Evolutionary conservation across 2,329 filamentous ascomycete species (phyloP), one percentile per base, ranked within the genome.

Genomic region (Ceratocystis eucalypticola): DNA sequence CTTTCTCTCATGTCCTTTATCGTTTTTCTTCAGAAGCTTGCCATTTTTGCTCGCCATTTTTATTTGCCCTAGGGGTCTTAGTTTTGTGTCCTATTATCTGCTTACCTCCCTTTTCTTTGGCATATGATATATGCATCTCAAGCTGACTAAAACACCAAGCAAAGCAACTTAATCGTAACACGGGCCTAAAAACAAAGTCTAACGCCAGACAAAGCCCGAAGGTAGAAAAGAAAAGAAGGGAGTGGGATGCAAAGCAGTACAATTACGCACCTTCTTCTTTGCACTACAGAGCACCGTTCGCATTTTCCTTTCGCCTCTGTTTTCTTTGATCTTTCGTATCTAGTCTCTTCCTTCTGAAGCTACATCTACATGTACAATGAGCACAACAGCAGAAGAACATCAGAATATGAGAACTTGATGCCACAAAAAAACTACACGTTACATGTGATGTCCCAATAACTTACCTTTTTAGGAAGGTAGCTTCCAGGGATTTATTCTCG

Each of bases 391-490:
- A 8, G 2, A 53, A 30, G 4, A 2, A 28, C 7, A 33, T 17
- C 10, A 33, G 17, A 7, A 59, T 37, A 15, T 8, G 30, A 10
- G 2, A 59, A 59, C 5, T 30, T 17, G 5, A 57, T 30, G 28
- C 25, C 20, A 25, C 25, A 33, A 57, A 57, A 57, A 50, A 59
- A 59, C 53, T 59, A 5, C 5, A 59, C 53, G 53, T 59, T 59
- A 59, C 53, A 59, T 59, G 30, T 30, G 25, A 17, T n/a, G 15
- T 17, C 33, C 28, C 25, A 59, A 6, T 7, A 5, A 33, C 1
- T 33, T 59, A 1, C 53, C 28, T 4, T 3, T 59, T 63, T 48
- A 63, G 61, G 61, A 63, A 63, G 61, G 61, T 63, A 44, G 37
- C 25, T 28, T 63, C 20, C 25, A 63, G 61, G 61, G 61, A 44